phyloP scores from a whole-genome alignment of 2,329 filamentous ascomycete species.

The Graphilbum fragrans region DNA sequence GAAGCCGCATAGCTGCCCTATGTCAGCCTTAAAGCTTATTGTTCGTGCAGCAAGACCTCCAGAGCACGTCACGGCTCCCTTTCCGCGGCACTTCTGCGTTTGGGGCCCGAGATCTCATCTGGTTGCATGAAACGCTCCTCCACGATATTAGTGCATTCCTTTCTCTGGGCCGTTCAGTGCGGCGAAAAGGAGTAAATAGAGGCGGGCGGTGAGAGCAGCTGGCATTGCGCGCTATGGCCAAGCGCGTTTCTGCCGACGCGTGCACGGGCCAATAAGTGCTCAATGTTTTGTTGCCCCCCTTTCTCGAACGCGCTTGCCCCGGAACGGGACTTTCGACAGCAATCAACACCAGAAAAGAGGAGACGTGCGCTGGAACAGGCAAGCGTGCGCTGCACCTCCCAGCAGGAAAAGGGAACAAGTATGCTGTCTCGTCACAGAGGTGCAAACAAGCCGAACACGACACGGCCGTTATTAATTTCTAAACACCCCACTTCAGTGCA shows the following conservation, averaged over 20 bases:
- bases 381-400: background rate
- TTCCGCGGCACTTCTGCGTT: too few relatives aligned
- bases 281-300: constrained; percentile 2
- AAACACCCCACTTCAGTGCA: constrained; percentile 2
- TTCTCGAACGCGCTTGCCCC: constrained; percentile 1
- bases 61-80: too few relatives aligned
- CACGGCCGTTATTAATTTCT: background rate
- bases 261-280: constrained; percentile 8
- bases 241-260: constrained; percentile 4
- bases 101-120: too few relatives aligned
- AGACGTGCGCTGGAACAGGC: background rate
- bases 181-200: background rate
- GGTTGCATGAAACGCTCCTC: too few relatives aligned
- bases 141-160: background rate
- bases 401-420: background rate
- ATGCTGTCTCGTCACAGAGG: background rate
- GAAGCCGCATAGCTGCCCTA: too few relatives aligned
- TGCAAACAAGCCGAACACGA: background rate
- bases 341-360: background rate
- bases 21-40: too few relatives aligned
- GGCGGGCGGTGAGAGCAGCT: background rate
- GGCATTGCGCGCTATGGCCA: constrained; percentile 7
- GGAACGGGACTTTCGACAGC: constrained; percentile 1
- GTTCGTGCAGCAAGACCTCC: too few relatives aligned
- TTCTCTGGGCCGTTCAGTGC: background rate